These are phyloP conservation scores for Vanrija sp. DNA, from an alignment of 1,284 basidiomycete genomes.

Conservation along the genomic window DNA sequence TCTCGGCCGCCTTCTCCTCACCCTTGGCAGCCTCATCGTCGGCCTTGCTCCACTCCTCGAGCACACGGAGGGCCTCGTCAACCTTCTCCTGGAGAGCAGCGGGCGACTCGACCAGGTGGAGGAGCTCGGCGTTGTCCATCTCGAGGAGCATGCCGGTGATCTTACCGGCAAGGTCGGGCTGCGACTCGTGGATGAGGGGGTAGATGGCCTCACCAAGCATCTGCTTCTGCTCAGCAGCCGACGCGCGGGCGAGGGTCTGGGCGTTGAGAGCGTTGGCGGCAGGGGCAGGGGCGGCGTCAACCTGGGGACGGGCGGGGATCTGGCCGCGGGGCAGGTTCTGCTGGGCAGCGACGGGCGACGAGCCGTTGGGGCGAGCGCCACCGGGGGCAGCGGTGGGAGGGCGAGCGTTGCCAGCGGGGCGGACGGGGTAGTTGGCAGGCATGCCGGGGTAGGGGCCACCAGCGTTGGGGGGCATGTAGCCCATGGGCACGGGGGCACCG, in stretches of 20 bases:
- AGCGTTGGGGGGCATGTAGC: constrained; percentile 55
- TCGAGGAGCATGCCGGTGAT: constrained; percentile 96
- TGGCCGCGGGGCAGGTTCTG: constrained; percentile 47
- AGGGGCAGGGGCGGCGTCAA: constrained; percentile 48
- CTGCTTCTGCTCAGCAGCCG: constrained; percentile 91
- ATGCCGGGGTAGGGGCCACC: constrained; percentile 56
- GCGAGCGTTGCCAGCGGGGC: constrained; percentile 34
- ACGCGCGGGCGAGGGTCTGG: constrained; percentile 64
- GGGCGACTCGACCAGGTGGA: constrained; percentile 74
- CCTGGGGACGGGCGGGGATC: constrained; percentile 44
- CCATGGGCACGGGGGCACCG: constrained; percentile 38
- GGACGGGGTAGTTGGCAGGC: constrained; percentile 42
- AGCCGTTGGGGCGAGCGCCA: constrained; percentile 48
- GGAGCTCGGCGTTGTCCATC: constrained; percentile 90
- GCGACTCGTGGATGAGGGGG: constrained; percentile 73
- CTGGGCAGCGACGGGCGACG: constrained; percentile 47
- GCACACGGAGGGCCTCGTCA: constrained; percentile 64
- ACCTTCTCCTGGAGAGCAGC: constrained; percentile 84
- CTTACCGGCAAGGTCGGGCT: constrained; percentile 88
- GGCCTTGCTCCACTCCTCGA: constrained; percentile 48
- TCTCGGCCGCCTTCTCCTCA: constrained; percentile 23
- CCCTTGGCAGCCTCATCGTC: constrained; percentile 16
- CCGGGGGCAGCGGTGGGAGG: constrained; percentile 51
- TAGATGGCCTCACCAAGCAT: constrained; percentile 92
- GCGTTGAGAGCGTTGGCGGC: constrained; percentile 48